Evolutionary conservation across 768 basidiomycete species (phyloP).

Genomic region (Grammothele lineata): DNA sequence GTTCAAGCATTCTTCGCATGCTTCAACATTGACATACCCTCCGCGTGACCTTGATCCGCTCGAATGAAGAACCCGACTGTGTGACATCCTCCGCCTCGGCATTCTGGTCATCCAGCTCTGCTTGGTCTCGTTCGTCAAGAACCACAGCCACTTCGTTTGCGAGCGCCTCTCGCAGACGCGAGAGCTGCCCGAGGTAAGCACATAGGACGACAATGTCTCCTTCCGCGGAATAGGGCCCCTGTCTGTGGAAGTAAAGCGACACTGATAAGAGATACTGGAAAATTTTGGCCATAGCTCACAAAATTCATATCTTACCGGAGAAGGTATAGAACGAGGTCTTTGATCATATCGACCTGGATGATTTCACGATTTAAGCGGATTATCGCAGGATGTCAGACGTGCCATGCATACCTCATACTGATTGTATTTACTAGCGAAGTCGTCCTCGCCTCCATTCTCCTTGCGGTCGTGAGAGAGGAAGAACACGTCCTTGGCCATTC

Average conservation of each 20-base stretch:
- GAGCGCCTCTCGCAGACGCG: slow-evolving; percentile 38
- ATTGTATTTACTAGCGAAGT: slow-evolving; percentile 63
- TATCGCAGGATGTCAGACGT: not conserved
- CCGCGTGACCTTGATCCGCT: slow-evolving; percentile 47
- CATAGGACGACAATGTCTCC: slow-evolving; percentile 53
- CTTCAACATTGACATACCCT: slow-evolving; percentile 43
- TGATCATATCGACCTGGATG: slow-evolving; percentile 37
- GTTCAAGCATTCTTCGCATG: no score
- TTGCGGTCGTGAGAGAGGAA: slow-evolving; percentile 60
- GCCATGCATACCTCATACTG: slow-evolving; percentile 56
- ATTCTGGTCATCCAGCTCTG: slow-evolving; percentile 49
- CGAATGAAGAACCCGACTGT: slow-evolving; percentile 24
- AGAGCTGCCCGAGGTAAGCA: slow-evolving; percentile 49
- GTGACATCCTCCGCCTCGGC: slow-evolving; percentile 26
- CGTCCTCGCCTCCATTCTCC: slow-evolving; percentile 57
- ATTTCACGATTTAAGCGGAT: no score
- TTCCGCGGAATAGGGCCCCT: slow-evolving; percentile 41
- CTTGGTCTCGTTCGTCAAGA: slow-evolving; percentile 67
- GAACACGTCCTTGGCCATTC: slow-evolving; percentile 59
- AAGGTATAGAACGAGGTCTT: slow-evolving; percentile 49
- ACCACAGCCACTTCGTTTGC: slow-evolving; percentile 48
- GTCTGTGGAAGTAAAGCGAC: slow-evolving; percentile 33
- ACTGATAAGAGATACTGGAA: no score
- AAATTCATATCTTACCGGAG: slow-evolving; percentile 38
- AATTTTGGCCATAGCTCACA: no score